A percentile compares a stretch with the other conserved stretches of the same genome.
Conservation (phyloP, 2,329 filamentous ascomycete species). For the Cladobotryum protrusum region DNA sequence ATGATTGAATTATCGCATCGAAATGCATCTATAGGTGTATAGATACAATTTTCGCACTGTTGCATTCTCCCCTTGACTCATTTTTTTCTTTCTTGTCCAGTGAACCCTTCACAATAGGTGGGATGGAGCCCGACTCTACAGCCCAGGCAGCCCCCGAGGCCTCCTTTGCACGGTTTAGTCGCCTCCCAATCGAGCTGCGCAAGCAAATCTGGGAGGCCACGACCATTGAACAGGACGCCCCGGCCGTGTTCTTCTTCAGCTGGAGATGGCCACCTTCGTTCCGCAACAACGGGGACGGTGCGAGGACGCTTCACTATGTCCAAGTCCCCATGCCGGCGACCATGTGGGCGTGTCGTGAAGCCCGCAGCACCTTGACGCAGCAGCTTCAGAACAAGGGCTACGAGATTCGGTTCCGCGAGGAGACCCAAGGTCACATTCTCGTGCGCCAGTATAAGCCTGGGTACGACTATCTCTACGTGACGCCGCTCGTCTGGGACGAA, state of each 20-base stretch:
- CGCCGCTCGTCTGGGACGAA: conserved; percentile 13
- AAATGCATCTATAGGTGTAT: too few relatives aligned
- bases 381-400: not conserved
- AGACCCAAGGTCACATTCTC: conserved; percentile 12
- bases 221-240: conserved; percentile 11
- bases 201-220: conserved; percentile 17
- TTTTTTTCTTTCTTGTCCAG: too few relatives aligned
- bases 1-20: too few relatives aligned
- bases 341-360: too few relatives aligned
- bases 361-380: too few relatives aligned
- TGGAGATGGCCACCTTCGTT: conserved; percentile 13
- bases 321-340: too few relatives aligned
- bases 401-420: not conserved
- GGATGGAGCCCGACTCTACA: too few relatives aligned
- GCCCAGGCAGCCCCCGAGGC: not conserved
- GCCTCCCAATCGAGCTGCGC: conserved; percentile 22
- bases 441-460: conserved; percentile 13
- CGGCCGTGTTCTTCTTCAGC: conserved; percentile 16
- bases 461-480: conserved; percentile 17
- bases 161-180: conserved; percentile 16
- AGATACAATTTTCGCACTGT: too few relatives aligned
- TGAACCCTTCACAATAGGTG: too few relatives aligned
- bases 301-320: too few relatives aligned
- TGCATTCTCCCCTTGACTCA: too few relatives aligned
- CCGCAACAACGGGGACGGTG: not conserved